A percentile compares a stretch with the other conserved stretches of the same genome.
Conservation (phyloP, 2,329 filamentous ascomycete species). For the Alternaria sp. region DNA sequence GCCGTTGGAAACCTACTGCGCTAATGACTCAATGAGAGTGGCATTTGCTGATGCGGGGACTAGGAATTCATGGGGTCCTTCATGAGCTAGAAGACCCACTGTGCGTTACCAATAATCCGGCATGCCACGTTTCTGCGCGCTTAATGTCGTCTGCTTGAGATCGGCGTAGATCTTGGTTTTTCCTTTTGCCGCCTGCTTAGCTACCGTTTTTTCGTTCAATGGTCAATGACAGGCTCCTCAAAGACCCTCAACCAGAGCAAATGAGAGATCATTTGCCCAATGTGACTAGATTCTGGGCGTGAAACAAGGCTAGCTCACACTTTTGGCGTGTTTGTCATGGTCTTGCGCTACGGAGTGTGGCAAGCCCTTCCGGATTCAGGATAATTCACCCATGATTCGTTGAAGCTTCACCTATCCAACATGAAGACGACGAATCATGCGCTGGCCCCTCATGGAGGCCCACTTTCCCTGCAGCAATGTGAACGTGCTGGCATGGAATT, state of each 20-base stretch:
- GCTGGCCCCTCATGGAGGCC: neutral
- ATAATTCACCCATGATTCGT: conserved; percentile 5
- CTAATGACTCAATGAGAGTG: neutral
- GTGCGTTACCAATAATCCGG: conserved; percentile 5
- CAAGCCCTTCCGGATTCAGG: conserved; percentile 14
- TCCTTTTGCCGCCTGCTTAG: neutral
- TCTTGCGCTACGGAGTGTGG: conserved; percentile 12
- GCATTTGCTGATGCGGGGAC: conserved; percentile 1
- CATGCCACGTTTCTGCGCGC: conserved; percentile 8
- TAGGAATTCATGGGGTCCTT: neutral
- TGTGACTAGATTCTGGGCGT: neutral
- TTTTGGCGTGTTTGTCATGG: conserved; percentile 3
- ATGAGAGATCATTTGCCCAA: conserved; percentile 6
- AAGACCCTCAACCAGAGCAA: neutral
- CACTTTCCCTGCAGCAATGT: conserved; percentile 5
- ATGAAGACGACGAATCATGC: conserved; percentile 1
- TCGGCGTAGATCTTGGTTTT: conserved; percentile 1
- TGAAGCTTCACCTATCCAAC: conserved; percentile 1
- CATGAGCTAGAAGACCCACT: neutral
- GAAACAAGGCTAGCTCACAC: neutral
- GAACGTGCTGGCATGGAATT: neutral
- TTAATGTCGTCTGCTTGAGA: conserved; percentile 4
- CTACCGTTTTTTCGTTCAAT: neutral
- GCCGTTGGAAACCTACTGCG: neutral
- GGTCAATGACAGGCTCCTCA: neutral